Evolutionary conservation across 768 basidiomycete species (phyloP).

Genomic region (Podaxis sp.): DNA sequence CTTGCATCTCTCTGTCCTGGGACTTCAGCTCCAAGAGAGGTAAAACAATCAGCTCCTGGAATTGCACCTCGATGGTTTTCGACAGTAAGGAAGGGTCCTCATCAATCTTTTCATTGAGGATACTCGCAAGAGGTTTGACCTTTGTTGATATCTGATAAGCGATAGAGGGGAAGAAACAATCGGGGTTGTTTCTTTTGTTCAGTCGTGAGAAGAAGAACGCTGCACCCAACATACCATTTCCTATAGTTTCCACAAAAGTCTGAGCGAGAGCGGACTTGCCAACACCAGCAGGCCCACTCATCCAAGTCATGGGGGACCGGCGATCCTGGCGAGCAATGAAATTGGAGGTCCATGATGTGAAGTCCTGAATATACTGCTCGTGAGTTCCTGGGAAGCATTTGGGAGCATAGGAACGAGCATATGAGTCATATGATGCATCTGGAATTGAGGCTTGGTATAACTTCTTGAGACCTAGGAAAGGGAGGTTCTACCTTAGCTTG

Average conservation of each 20-base stretch:
- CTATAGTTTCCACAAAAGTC: not conserved
- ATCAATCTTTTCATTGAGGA: not conserved
- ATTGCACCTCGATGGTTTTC: slow-evolving; percentile 4
- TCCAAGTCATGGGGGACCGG: not conserved
- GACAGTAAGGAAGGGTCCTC: not conserved
- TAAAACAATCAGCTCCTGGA: slow-evolving; percentile 4
- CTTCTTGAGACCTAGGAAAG: not conserved
- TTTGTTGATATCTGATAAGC: not conserved
- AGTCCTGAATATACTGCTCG: not conserved
- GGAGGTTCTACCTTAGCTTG: not conserved
- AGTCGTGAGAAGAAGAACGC: slow-evolving; percentile 10
- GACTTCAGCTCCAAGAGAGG: not conserved
- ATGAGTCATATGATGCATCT: not conserved
- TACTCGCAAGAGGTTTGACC: not conserved
- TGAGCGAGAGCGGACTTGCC: slow-evolving; percentile 7
- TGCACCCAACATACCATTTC: not conserved
- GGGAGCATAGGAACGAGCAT: not conserved
- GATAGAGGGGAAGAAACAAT: not conserved
- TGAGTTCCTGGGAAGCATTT: not conserved
- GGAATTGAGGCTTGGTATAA: not conserved
- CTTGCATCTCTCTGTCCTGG: not conserved
- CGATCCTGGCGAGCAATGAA: not conserved
- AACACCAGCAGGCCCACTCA: slow-evolving; percentile 5
- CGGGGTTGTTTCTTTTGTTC: not conserved
- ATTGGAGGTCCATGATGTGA: not conserved